phyloP scores from a whole-genome alignment of 768 basidiomycete species.

The Phlebiopsis gigantea region DNA sequence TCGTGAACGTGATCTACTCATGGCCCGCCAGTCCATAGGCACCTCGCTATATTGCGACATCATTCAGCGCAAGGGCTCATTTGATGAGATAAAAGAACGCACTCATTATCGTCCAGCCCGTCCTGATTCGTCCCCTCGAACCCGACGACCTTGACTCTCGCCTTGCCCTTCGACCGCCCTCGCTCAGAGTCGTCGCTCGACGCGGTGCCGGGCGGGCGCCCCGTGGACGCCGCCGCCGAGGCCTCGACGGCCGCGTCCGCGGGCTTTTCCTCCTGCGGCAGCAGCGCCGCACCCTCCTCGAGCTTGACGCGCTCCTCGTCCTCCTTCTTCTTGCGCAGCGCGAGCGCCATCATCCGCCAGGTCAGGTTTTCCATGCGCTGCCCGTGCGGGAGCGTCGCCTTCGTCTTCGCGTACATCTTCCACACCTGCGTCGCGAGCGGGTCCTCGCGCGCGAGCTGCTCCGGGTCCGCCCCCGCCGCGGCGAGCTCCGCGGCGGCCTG shows the following conservation, averaged over 20 bases:
- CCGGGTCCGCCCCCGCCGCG: conserved; percentile 48
- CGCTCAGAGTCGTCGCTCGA: conserved; percentile 34
- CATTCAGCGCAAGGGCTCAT: conserved; percentile 19
- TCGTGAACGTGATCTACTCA: conserved; percentile 86
- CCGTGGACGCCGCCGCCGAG: background rate
- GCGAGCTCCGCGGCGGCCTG: conserved; percentile 36
- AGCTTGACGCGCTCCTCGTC: conserved; percentile 43
- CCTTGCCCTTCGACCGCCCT: conserved; percentile 76
- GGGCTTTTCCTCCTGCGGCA: conserved; percentile 12
- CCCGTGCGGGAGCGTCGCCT: conserved; percentile 84
- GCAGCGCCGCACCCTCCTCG: conserved; percentile 13
- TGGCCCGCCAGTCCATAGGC: conserved; percentile 90
- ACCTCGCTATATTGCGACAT: conserved; percentile 28
- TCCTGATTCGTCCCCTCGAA: conserved; percentile 78
- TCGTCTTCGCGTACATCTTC: conserved; percentile 92
- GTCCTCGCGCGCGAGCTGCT: conserved; percentile 72
- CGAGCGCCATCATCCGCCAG: conserved; percentile 98
- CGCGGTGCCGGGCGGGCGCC: background rate
- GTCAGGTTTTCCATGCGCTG: conserved; percentile 98
- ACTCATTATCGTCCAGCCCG: conserved; percentile 61
- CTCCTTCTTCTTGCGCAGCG: conserved; percentile 83
- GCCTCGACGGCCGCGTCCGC: conserved; percentile 1
- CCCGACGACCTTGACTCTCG: conserved; percentile 70
- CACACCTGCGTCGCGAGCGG: conserved; percentile 94
- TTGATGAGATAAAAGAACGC: conserved; percentile 31